Evolutionary conservation across 768 basidiomycete species (phyloP), one percentile per base, ranked within the genome.

Genomic region (Suillus cothurnatus): DNA sequence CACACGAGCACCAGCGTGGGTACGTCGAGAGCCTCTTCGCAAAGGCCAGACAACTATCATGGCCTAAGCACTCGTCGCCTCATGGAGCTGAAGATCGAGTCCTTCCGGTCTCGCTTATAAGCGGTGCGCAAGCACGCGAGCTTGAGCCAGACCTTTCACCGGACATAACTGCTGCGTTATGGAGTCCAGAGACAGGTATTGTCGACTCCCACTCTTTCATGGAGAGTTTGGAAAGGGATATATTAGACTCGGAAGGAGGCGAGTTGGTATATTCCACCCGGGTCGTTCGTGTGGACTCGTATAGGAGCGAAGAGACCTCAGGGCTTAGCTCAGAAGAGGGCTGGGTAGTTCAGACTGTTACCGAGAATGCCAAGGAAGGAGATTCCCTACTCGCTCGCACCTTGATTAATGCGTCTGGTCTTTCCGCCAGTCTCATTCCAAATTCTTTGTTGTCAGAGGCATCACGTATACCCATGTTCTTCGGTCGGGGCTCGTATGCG

Each of bases 121-220:
- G 80, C 17, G 88, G 88, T 9, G 82, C 86, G 15, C 82, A 90
- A 71, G 91, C 90, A 3, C 84, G 85, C 61, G 82, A 85, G 61
- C 77, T 96, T 70, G 95, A 97, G 76, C 97, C 97, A 0, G 86
- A 92, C 71, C 79, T 99, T n/a, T 88, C 90, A 0, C 68, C 74
- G 9, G 81, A 88, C 52, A 92, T 98, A 63, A 79, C 81, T 0
- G 83, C 82, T 11, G 94, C 95, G 3, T 76, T 99, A 34, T 89
- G 88, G 84, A 92, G 89, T 63, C 90, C 92, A 11, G 87, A 89
- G 71, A 96, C 95, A 0, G 97, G 97, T 2, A 96, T 99, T 66
- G 77, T 99, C 0, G 91, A 96, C 75, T 92, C 93, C 0, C 94
- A 97, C 79, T 74, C 86, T 5, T 79, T 96, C 61, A 93, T 98